phyloP scores from a whole-genome alignment of 345 rosid genomes.

The Eucalyptus fibrosa region DNA sequence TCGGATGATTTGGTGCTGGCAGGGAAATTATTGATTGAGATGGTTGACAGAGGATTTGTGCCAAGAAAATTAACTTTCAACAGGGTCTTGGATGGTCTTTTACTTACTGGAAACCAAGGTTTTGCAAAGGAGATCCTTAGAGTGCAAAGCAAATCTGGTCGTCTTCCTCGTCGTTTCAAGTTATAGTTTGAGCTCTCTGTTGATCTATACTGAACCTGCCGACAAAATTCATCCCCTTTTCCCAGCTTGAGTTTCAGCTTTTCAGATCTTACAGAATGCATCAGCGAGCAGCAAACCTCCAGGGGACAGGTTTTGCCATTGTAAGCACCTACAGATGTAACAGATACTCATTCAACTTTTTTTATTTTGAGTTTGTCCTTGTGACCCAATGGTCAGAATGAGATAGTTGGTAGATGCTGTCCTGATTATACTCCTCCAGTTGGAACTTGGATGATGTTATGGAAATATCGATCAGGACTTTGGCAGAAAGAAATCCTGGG shows the following conservation, averaged over 20 bases:
- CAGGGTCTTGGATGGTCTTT: slow-evolving; percentile 73
- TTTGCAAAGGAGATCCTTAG: slow-evolving; percentile 70
- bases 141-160: slow-evolving; percentile 53
- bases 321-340: background rate
- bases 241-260: background rate
- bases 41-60: slow-evolving; percentile 86
- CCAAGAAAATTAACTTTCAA: slow-evolving; percentile 71
- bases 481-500: background rate
- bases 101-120: slow-evolving; percentile 70
- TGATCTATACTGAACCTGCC: background rate
- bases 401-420: background rate
- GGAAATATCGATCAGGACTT: background rate
- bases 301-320: background rate
- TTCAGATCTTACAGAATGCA: background rate
- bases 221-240: background rate
- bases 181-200: slow-evolving; percentile 1
- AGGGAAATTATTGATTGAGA: slow-evolving; percentile 71
- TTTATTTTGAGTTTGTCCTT: background rate
- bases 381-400: background rate
- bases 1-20: slow-evolving; percentile 68
- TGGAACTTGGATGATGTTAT: background rate
- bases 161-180: slow-evolving; percentile 34
- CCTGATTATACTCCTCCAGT: background rate
- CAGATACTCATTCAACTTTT: background rate
- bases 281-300: background rate